Base-by-base conservation (phyloP, 148 eudicot species). In the Silene conica region DNA sequence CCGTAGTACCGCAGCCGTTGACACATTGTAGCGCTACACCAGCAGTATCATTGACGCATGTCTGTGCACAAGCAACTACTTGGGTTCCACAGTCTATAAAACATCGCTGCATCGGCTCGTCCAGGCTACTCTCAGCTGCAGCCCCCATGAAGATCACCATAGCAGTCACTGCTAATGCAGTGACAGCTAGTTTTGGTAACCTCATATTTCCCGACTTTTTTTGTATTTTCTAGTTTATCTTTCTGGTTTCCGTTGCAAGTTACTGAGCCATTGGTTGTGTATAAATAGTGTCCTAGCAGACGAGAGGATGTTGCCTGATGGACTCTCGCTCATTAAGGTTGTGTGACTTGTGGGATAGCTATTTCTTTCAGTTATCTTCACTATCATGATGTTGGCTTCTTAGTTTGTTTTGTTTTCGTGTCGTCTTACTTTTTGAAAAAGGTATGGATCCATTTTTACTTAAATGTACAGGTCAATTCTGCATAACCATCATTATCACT, bases 401-500 rank as follows among this genome's bases (percentile, higher is more conserved):
- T 50, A 2, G 55, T 50, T 23, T 61, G 65, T 61, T 61, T 61
- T 61, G 65, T 25, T 61, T 61, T 61, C 65, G 34, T 61, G 34
- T 61, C 23, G 34, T 6, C 16, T 25, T 61, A 10, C 6, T 61
- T 25, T 61, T 22, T 61, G 1, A 6, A 25, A 61, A 61, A 61
- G 65, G 3, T 61, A 3, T 61, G 34, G 31, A 25, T 61, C 5
- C 18, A 50, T 61, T 25, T 25, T 61, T 61, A 23, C 65, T 25
- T 22, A 22, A 20, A 11, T 61, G 31, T 14, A 22, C 13, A 20
- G 22, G 1, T 21, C 62, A 20, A 6, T 21, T 58, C 16, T 61
- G 65, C 65, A 22, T 12, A 61, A 61, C 34, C 34, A 10, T 25
- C 34, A 25, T 12, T 22, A 25, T 11, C 23, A 21, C 0, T 11